These are phyloP conservation scores for Lentinula lateritia DNA, from an alignment of 768 basidiomycete genomes.

Conservation along the genomic window DNA sequence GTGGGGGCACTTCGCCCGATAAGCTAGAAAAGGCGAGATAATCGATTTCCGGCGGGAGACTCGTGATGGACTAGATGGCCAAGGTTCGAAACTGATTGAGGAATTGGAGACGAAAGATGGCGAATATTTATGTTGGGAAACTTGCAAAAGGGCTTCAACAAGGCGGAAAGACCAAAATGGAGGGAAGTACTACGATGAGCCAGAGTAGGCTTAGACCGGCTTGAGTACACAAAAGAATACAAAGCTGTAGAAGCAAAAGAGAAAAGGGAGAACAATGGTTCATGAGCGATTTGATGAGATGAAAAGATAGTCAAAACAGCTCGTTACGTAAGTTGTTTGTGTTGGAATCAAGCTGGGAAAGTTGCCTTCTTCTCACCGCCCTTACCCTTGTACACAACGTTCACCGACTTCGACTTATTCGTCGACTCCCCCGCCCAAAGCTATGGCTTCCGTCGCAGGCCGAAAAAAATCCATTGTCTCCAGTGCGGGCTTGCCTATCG, in stretches of 20 bases:
- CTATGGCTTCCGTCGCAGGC: conserved; percentile 53
- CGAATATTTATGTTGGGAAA: not conserved
- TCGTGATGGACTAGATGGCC: not conserved
- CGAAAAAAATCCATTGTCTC: conserved; percentile 80
- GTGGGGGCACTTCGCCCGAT: not conserved
- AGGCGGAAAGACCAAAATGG: not conserved
- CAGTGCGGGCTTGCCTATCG: conserved; percentile 59
- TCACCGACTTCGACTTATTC: not conserved
- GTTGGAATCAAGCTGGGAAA: not conserved
- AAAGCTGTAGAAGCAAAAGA: not conserved
- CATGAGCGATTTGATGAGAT: not conserved
- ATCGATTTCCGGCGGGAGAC: not conserved
- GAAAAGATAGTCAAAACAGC: not conserved
- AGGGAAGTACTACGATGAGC: too few species aligned
- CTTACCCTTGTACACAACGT: not conserved
- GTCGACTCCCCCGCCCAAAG: conserved; percentile 9
- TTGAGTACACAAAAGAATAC: not conserved
- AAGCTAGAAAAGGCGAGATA: not conserved
- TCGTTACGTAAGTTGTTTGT: not conserved
- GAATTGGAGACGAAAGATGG: conserved; percentile 4
- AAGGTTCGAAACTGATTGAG: not conserved
- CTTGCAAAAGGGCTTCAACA: not conserved
- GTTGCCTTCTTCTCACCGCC: not conserved
- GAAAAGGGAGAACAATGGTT: not conserved
- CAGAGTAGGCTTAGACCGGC: too few species aligned